A percentile compares a stretch with the other conserved stretches of the same genome.
phyloP scores from a whole-genome alignment of 176 grass and related monocot genomes.

The Aegilops bicornis region DNA sequence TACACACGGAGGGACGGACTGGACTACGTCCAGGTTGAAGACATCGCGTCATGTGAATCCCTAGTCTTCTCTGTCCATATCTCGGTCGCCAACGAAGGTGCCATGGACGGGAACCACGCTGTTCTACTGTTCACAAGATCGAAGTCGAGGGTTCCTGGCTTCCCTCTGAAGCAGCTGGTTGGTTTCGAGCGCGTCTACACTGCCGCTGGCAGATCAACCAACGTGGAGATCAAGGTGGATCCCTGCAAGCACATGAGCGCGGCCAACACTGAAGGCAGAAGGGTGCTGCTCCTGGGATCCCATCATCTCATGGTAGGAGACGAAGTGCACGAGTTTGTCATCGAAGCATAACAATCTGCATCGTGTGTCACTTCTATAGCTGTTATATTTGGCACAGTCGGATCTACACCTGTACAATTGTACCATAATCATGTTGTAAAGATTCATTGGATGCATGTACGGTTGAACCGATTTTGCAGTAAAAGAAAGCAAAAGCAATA shows the following conservation, averaged over 20 bases:
- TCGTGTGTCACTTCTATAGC: not conserved
- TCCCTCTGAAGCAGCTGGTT: slow-evolving; percentile 70
- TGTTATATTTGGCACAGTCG: not conserved
- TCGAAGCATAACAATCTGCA: slow-evolving; percentile 41
- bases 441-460: not conserved
- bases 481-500: not conserved
- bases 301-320: slow-evolving; percentile 59
- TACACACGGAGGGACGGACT: slow-evolving; percentile 47
- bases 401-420: slow-evolving; percentile 20
- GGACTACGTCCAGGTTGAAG: slow-evolving; percentile 46
- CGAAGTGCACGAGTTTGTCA: slow-evolving; percentile 60
- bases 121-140: slow-evolving; percentile 59
- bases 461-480: not conserved
- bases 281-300: slow-evolving; percentile 52
- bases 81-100: slow-evolving; percentile 56
- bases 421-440: slow-evolving; percentile 5
- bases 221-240: slow-evolving; percentile 52
- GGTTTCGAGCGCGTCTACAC: slow-evolving; percentile 67
- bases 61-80: slow-evolving; percentile 59
- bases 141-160: slow-evolving; percentile 37
- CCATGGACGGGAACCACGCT: slow-evolving; percentile 65
- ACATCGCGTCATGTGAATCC: slow-evolving; percentile 63
- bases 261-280: slow-evolving; percentile 49
- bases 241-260: slow-evolving; percentile 70
- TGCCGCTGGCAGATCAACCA: slow-evolving; percentile 27